These are phyloP conservation scores for Leptographium wingfieldii DNA, from an alignment of 2,329 filamentous ascomycete genomes.

Conservation along the genomic window DNA sequence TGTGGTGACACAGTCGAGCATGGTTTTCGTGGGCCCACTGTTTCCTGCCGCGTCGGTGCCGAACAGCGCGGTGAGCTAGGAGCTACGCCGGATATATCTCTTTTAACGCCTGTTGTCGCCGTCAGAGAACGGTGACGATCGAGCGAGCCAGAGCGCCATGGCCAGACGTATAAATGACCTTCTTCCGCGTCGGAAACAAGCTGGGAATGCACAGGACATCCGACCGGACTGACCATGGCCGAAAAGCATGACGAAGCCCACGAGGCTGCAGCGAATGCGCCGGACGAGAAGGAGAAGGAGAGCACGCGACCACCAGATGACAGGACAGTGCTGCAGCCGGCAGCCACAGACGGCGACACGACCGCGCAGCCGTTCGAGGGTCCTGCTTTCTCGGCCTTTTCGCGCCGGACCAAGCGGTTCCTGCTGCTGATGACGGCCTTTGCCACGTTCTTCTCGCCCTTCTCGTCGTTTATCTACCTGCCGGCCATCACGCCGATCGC, in stretches of 20 bases:
- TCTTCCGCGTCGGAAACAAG: too few species aligned
- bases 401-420: slow-evolving; percentile 14
- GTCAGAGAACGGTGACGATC: not conserved
- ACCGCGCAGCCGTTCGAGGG: not conserved
- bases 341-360: not conserved
- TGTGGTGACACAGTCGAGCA: too few species aligned
- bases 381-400: slow-evolving; percentile 13
- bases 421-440: slow-evolving; percentile 19
- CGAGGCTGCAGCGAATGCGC: too few species aligned
- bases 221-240: not conserved
- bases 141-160: too few species aligned
- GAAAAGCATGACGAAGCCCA: not conserved
- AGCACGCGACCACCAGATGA: not conserved
- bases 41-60: not conserved
- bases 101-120: not conserved
- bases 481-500: slow-evolving; percentile 30
- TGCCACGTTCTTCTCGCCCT: slow-evolving; percentile 18
- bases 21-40: too few species aligned
- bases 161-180: not conserved
- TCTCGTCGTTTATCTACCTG: slow-evolving; percentile 28
- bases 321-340: not conserved
- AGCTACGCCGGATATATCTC: not conserved
- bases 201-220: too few species aligned
- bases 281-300: too few species aligned
- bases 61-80: not conserved